Evolutionary conservation across 257 asterid genomes (phyloP).

Genomic region (Knoxia roxburghii): DNA sequence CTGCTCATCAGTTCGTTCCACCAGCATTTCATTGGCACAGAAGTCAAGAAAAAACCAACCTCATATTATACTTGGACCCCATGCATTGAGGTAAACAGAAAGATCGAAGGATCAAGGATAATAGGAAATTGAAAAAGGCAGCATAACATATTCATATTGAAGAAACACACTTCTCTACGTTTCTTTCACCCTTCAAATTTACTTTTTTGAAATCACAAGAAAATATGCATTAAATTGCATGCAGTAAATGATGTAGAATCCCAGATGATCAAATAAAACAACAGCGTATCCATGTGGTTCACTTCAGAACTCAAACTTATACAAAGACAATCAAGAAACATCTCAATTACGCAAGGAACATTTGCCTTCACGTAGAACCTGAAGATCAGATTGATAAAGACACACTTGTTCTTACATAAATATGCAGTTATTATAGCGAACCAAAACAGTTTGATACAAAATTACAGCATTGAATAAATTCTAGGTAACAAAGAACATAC

Average conservation of each 20-base stretch:
- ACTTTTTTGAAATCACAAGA: background rate
- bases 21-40: constrained; percentile 14
- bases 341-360: background rate
- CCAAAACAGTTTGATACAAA: background rate
- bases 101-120: background rate
- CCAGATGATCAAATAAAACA: background rate
- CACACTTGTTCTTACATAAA: background rate
- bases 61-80: background rate
- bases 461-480: background rate
- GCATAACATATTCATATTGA: background rate
- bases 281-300: background rate
- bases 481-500: background rate
- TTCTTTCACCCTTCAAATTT: background rate
- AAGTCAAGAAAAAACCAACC: constrained; percentile 44
- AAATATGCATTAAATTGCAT: background rate
- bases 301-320: background rate
- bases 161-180: too few species aligned
- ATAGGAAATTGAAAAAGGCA: background rate
- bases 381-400: background rate
- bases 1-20: constrained; percentile 39
- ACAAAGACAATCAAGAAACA: background rate
- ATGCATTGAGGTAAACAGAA: background rate
- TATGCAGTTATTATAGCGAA: background rate
- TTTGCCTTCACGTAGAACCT: background rate
- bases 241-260: background rate